Evolutionary conservation across 768 basidiomycete genomes (phyloP).

Genomic region (Boletus fagicola): DNA sequence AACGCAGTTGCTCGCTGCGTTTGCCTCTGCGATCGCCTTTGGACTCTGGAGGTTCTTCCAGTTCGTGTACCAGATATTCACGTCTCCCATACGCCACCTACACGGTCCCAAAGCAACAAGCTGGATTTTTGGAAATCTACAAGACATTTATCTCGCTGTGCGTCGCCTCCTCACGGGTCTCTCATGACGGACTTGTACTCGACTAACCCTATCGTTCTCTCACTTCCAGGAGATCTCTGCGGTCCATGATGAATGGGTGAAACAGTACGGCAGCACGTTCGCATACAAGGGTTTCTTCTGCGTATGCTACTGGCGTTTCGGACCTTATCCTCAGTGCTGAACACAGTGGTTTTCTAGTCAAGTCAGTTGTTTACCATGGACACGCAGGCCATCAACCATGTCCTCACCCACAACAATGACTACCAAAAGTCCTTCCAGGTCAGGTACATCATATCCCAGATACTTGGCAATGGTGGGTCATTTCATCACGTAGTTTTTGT

Average conservation of each 20-base stretch:
- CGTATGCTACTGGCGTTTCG: not conserved
- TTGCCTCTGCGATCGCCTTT: not conserved
- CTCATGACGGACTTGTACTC: not conserved
- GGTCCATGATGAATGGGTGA: conserved; percentile 18
- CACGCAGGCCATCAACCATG: conserved; percentile 57
- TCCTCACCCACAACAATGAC: conserved; percentile 49
- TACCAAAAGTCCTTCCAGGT: conserved; percentile 45
- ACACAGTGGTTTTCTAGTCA: conserved; percentile 13
- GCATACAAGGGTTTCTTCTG: conserved; percentile 12
- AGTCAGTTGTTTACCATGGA: conserved; percentile 56
- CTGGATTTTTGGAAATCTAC: conserved; percentile 50
- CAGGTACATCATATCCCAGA: not conserved
- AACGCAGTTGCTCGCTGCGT: not conserved
- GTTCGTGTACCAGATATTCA: conserved; percentile 34
- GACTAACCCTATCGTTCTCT: not conserved
- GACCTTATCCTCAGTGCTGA: not conserved
- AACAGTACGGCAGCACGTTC: conserved; percentile 11
- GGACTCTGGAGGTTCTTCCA: conserved; percentile 10
- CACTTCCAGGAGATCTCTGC: conserved; percentile 2
- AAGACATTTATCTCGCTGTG: conserved; percentile 44
- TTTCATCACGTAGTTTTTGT: not conserved
- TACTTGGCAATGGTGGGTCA: conserved; percentile 2
- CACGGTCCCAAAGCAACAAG: conserved; percentile 45
- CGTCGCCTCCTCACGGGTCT: not conserved
- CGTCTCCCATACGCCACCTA: conserved; percentile 45